Conservation (phyloP, 2,329 filamentous ascomycete species). For the Colletotrichum chlorophyti region DNA sequence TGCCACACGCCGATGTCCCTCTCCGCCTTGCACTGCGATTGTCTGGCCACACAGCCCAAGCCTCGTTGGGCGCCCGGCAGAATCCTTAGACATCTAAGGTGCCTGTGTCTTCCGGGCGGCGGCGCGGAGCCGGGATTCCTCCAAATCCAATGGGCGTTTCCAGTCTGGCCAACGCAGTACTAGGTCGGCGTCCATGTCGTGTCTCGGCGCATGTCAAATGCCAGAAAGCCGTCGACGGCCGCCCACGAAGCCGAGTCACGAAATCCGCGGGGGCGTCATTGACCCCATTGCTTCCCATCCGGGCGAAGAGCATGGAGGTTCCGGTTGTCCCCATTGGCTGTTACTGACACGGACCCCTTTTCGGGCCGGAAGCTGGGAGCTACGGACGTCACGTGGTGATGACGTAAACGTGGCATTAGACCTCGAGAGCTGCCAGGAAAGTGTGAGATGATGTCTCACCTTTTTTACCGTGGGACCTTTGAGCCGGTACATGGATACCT, state of each 20-base stretch:
- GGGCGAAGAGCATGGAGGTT: too few relatives aligned
- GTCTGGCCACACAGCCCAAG: conserved; percentile 4
- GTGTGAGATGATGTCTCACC: conserved; percentile 7
- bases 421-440: neutral
- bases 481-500: too few relatives aligned
- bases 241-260: too few relatives aligned
- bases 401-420: conserved; percentile 19
- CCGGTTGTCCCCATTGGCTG: neutral
- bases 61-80: neutral
- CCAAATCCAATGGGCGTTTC: neutral
- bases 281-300: too few relatives aligned
- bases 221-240: too few relatives aligned
- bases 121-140: neutral
- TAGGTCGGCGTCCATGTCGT: too few relatives aligned
- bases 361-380: neutral
- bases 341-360: neutral
- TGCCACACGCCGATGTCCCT: neutral
- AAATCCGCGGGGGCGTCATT: neutral
- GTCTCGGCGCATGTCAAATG: neutral
- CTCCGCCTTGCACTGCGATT: neutral
- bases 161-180: neutral
- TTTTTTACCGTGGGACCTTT: too few relatives aligned
- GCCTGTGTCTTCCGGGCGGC: too few relatives aligned
- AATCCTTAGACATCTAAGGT: too few relatives aligned
- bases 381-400: conserved; percentile 19